phyloP scores from a whole-genome alignment of 2,329 filamentous ascomycete genomes.

The Pseudogymnoascus sp. region DNA sequence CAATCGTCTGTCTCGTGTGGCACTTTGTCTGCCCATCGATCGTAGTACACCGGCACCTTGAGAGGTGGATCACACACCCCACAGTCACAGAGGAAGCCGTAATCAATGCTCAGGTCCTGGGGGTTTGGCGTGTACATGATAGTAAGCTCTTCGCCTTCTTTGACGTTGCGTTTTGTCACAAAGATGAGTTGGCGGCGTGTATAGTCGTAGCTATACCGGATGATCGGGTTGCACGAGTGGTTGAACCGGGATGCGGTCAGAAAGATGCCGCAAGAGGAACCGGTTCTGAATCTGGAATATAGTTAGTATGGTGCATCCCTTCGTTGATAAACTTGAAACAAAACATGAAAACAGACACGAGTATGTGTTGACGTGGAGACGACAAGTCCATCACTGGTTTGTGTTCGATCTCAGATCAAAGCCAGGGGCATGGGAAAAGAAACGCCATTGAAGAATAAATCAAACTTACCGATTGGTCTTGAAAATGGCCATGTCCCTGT shows the following conservation, averaged over 20 bases:
- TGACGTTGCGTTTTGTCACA: constrained; percentile 32
- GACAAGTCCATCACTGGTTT: neutral
- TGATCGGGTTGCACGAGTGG: constrained; percentile 43
- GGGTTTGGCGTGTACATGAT: constrained; percentile 43
- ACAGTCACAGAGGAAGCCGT: constrained; percentile 48
- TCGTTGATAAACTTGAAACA: neutral
- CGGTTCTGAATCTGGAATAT: neutral
- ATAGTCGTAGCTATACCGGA: constrained; percentile 38
- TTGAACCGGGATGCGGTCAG: constrained; percentile 50
- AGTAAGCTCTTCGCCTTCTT: constrained; percentile 42
- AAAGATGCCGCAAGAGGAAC: constrained; percentile 35
- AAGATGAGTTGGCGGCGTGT: constrained; percentile 34
- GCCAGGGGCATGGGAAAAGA: neutral
- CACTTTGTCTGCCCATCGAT: neutral
- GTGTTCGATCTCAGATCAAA: neutral
- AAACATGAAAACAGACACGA: neutral
- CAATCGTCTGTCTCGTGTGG: neutral
- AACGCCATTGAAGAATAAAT: neutral
- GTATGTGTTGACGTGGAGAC: neutral
- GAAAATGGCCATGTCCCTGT: constrained; percentile 21
- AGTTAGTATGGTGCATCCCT: neutral
- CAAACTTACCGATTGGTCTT: constrained; percentile 26
- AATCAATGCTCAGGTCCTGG: constrained; percentile 34
- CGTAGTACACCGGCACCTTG: neutral
- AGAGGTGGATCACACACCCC: constrained; percentile 33